phyloP scores from a whole-genome alignment of 805 yeast species.

The Candida sanyiensis region DNA sequence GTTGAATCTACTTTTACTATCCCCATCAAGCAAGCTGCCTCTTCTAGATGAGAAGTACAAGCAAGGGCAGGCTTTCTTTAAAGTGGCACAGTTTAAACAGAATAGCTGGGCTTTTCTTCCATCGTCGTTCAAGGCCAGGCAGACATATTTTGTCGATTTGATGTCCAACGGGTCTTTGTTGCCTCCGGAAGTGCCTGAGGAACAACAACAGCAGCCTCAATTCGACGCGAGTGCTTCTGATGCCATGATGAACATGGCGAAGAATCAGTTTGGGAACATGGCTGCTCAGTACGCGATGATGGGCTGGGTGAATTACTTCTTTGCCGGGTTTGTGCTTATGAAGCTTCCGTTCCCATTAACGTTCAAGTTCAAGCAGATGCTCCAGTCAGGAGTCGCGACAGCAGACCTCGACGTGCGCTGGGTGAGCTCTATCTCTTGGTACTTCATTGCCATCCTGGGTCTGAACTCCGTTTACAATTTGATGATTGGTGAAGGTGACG shows the following conservation, averaged over 20 bases:
- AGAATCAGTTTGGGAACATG: constrained; percentile 74
- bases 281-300: constrained; percentile 90
- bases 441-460: constrained; percentile 82
- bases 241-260: constrained; percentile 68
- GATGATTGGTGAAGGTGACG: constrained; percentile 47
- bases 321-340: constrained; percentile 85
- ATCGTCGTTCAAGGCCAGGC: constrained; percentile 49
- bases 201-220: constrained; percentile 51
- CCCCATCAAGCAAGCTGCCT: constrained; percentile 48
- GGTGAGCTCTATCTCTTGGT: constrained; percentile 95
- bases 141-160: constrained; percentile 39
- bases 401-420: constrained; percentile 83
- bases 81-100: constrained; percentile 50
- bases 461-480: constrained; percentile 73
- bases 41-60: constrained; percentile 42
- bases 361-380: constrained; percentile 81
- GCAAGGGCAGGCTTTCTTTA: constrained; percentile 59
- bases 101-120: constrained; percentile 49
- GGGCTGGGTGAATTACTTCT: constrained; percentile 95
- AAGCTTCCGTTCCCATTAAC: constrained; percentile 90
- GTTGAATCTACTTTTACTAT: constrained; percentile 53
- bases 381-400: constrained; percentile 82
- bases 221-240: constrained; percentile 69
- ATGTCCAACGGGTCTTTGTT: constrained; percentile 51
- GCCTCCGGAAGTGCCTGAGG: constrained; percentile 36